Percentiles rank a stretch among this genome's conserved stretches.
These are phyloP conservation scores for Cymbopogon flexuosus DNA, from an alignment of 202 grass and related monocot species.

Conservation along the genomic window DNA sequence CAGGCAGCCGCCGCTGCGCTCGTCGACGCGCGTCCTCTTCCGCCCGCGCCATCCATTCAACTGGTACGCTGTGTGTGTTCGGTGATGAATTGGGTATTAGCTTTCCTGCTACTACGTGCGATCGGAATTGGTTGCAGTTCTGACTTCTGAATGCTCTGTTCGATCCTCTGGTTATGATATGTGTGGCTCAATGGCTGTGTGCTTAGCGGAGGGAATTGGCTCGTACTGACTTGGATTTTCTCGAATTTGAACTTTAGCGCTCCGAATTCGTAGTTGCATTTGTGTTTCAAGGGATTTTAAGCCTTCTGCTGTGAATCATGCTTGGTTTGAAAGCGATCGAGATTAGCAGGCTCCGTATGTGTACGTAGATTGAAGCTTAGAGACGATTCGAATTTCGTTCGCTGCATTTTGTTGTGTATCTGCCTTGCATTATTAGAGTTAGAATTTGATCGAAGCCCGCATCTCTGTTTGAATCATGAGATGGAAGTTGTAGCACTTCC, in stretches of 20 bases:
- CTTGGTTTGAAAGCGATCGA: constrained; percentile 22
- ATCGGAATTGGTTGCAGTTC: not conserved
- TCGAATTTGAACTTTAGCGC: not conserved
- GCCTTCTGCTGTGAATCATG: not conserved
- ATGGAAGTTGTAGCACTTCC: not conserved
- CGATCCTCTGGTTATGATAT: not conserved
- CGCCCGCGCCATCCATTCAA: constrained; percentile 52
- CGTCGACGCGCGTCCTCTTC: constrained; percentile 40
- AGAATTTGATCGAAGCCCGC: not conserved
- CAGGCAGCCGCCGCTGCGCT: constrained; percentile 27
- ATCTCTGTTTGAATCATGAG: constrained; percentile 9
- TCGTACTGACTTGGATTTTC: not conserved
- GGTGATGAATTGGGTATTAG: constrained; percentile 1
- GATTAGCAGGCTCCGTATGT: not conserved
- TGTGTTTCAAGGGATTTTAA: not conserved
- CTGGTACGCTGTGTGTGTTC: constrained; percentile 46
- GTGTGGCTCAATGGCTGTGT: not conserved
- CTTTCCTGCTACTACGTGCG: not conserved
- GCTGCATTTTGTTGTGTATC: not conserved
- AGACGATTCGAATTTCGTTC: constrained; percentile 18
- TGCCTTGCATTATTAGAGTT: not conserved
- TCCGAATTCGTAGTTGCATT: not conserved
- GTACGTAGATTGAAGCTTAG: not conserved
- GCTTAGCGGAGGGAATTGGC: not conserved
- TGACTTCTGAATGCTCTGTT: not conserved